phyloP scores from a whole-genome alignment of 2,329 filamentous ascomycete species.

The Talaromyces sp. region DNA sequence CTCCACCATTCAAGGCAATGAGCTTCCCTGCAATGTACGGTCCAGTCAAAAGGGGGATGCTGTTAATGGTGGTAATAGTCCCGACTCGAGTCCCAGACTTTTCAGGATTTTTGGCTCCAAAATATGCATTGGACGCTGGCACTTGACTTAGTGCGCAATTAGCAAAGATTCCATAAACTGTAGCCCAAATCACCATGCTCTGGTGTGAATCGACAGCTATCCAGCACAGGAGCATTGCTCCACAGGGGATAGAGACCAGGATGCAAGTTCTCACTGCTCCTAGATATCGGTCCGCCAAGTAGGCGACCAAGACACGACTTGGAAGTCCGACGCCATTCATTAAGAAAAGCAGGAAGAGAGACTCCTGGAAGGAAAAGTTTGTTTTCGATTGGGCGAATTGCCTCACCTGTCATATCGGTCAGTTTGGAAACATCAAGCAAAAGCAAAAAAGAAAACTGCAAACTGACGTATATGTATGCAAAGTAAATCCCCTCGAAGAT shows the following conservation, averaged over 20 bases:
- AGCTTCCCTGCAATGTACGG: slow-evolving; percentile 52
- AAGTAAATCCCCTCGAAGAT: slow-evolving; percentile 4
- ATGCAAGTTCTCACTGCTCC: slow-evolving; percentile 4
- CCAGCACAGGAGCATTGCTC: slow-evolving; percentile 2
- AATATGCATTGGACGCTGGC: slow-evolving; percentile 1
- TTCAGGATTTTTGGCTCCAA: slow-evolving; percentile 44
- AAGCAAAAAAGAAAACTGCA: background rate
- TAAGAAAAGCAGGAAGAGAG: slow-evolving; percentile 2
- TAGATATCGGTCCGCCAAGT: slow-evolving; percentile 3
- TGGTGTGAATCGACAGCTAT: background rate
- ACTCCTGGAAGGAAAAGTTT: slow-evolving; percentile 3
- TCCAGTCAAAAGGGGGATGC: slow-evolving; percentile 50
- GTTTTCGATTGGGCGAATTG: slow-evolving; percentile 5
- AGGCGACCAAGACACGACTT: background rate
- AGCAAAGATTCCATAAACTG: slow-evolving; percentile 5
- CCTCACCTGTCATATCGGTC: background rate
- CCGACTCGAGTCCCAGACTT: slow-evolving; percentile 52
- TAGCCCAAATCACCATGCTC: background rate
- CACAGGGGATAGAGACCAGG: background rate
- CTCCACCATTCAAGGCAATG: slow-evolving; percentile 41
- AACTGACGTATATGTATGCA: slow-evolving; percentile 7
- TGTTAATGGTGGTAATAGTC: slow-evolving; percentile 52
- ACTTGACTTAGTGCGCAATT: slow-evolving; percentile 4
- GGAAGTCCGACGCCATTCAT: slow-evolving; percentile 7
- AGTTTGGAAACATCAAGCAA: background rate